Evolutionary conservation across 2,329 filamentous ascomycete species (phyloP).

Genomic region (Colletotrichum ledebouriae): DNA sequence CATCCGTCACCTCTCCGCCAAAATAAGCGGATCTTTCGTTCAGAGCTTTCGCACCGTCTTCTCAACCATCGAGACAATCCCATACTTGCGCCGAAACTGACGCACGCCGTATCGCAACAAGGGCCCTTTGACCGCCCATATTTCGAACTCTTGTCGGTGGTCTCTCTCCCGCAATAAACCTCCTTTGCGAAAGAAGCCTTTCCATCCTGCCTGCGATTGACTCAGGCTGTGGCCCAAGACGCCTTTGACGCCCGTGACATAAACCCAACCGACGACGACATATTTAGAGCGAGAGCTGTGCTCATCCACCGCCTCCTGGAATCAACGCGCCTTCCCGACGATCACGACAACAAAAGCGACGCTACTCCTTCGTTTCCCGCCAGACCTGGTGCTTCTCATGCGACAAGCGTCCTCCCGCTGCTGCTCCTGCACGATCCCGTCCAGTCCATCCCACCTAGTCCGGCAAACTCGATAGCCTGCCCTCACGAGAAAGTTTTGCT

Average conservation of each 20-base stretch:
- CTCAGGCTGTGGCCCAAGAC: conserved; percentile 22
- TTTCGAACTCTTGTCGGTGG: conserved; percentile 24
- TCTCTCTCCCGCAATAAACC: conserved; percentile 33
- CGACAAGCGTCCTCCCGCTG: conserved; percentile 19
- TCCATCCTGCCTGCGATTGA: conserved; percentile 36
- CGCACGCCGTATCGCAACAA: conserved; percentile 37
- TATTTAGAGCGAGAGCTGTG: conserved; percentile 20
- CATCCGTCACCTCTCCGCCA: conserved; percentile 28
- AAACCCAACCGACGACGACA: conserved; percentile 9
- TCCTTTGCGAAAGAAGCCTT: conserved; percentile 37
- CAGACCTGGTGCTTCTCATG: conserved; percentile 18
- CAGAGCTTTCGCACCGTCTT: conserved; percentile 37
- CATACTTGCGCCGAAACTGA: conserved; percentile 39
- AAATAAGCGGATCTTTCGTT: conserved; percentile 39
- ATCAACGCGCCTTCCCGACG: conserved; percentile 29
- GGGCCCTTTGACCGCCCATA: conserved; percentile 36
- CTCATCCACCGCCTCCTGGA: conserved; percentile 20
- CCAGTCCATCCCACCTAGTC: conserved; percentile 19
- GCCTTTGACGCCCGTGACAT: conserved; percentile 38
- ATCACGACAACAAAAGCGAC: conserved; percentile 2
- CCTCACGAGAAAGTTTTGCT: conserved; percentile 12
- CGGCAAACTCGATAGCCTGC: conserved; percentile 8
- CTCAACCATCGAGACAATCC: conserved; percentile 36
- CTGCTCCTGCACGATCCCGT: conserved; percentile 14
- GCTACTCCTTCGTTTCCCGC: conserved; percentile 9